Conservation (phyloP, 2,329 filamentous ascomycete genomes). For the Fusarium begoniae region DNA sequence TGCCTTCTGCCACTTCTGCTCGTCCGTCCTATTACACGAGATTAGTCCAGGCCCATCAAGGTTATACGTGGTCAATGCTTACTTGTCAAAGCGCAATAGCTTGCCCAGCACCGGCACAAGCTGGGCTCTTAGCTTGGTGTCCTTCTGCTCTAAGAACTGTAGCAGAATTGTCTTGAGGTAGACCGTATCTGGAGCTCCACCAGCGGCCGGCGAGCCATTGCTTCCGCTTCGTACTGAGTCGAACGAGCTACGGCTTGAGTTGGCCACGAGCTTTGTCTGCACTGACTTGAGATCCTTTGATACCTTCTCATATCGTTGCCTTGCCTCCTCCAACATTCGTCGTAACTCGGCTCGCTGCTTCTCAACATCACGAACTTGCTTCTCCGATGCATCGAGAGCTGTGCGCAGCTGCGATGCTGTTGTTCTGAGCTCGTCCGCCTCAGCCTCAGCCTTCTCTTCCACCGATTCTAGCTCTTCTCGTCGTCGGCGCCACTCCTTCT, state of each 20-base stretch:
- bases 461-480: conserved; percentile 79
- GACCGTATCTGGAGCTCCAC: conserved; percentile 57
- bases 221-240: conserved; percentile 50
- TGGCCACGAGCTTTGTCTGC: conserved; percentile 59
- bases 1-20: conserved; percentile 86
- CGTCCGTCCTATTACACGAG: conserved; percentile 63
- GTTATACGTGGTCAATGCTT: conserved; percentile 48
- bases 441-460: conserved; percentile 73
- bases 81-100: conserved; percentile 81
- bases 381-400: conserved; percentile 87
- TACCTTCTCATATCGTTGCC: conserved; percentile 80
- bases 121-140: conserved; percentile 78
- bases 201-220: conserved; percentile 41
- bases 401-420: conserved; percentile 82
- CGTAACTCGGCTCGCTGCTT: conserved; percentile 81
- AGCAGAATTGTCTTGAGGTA: conserved; percentile 85
- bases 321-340: conserved; percentile 79
- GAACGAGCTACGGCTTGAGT: conserved; percentile 55
- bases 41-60: neutral
- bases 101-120: conserved; percentile 81
- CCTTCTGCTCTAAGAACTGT: conserved; percentile 83
- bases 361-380: conserved; percentile 83
- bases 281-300: conserved; percentile 70
- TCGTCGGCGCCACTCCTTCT: conserved; percentile 77
- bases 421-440: conserved; percentile 77